Conservation (phyloP, 2,329 filamentous ascomycete genomes). For the Ophiostoma tasmaniense region DNA sequence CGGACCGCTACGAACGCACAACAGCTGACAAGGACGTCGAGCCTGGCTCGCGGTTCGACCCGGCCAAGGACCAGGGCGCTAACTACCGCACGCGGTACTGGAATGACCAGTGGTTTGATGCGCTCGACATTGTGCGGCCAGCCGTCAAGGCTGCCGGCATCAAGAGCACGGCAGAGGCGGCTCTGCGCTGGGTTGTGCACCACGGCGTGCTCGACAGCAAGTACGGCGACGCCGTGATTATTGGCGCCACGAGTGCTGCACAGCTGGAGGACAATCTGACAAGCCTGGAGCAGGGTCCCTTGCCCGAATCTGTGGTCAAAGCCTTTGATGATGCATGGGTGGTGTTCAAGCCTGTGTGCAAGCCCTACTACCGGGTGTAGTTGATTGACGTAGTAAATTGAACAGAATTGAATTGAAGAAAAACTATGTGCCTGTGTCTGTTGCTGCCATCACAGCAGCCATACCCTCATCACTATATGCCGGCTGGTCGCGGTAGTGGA, state of each 20-base stretch:
- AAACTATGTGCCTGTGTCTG: no score
- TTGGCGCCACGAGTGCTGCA: constrained; percentile 29
- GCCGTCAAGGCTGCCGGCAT: constrained; percentile 14
- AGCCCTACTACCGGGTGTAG: constrained; percentile 18
- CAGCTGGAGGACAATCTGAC: constrained; percentile 31
- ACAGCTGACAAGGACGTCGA: constrained; percentile 4
- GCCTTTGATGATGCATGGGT: constrained; percentile 66
- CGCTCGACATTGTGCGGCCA: constrained; percentile 17
- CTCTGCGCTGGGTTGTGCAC: constrained; percentile 34
- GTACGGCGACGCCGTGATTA: constrained; percentile 31
- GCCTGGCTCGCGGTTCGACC: constrained; percentile 21
- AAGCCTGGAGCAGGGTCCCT: constrained; percentile 32
- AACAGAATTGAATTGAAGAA: no score
- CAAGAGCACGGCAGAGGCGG: constrained; percentile 21
- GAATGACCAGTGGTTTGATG: constrained; percentile 34
- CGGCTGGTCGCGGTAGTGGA: no score
- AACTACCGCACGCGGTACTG: constrained; percentile 18
- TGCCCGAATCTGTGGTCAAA: constrained; percentile 30
- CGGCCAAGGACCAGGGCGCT: constrained; percentile 38
- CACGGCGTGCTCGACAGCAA: constrained; percentile 28
- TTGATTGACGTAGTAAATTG: no score
- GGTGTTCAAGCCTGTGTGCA: constrained; percentile 42
- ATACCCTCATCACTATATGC: no score
- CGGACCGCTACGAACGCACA: constrained; percentile 28
- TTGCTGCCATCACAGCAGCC: no score